Evolutionary conservation across 768 basidiomycete species (phyloP).

Genomic region (Clitopilus hobsonii): DNA sequence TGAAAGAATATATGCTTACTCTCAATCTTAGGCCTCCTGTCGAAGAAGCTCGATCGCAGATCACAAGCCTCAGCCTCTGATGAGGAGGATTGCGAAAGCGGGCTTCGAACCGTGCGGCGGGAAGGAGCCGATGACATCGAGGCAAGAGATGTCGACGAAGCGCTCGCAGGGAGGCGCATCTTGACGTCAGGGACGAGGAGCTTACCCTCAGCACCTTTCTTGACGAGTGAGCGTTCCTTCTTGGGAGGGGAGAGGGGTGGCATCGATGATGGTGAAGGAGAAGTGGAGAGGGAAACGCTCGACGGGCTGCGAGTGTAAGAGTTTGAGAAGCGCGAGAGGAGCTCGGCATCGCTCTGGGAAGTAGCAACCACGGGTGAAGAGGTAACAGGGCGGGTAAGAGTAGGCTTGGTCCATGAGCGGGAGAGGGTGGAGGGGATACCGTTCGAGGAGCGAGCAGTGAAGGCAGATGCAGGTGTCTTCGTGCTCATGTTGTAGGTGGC

Average conservation of each 20-base stretch:
- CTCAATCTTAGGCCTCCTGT: slow-evolving; percentile 42
- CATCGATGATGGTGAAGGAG: slow-evolving; percentile 30
- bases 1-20: slow-evolving; percentile 32
- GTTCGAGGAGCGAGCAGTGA: slow-evolving; percentile 41
- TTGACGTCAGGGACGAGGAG: slow-evolving; percentile 47
- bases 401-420: slow-evolving; percentile 14
- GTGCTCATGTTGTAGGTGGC: slow-evolving; percentile 51
- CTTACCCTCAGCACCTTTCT: slow-evolving; percentile 58
- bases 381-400: slow-evolving; percentile 6
- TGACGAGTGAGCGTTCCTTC: slow-evolving; percentile 52
- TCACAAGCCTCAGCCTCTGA: slow-evolving; percentile 15
- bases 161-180: slow-evolving; percentile 28
- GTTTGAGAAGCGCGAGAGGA: slow-evolving; percentile 51
- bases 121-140: slow-evolving; percentile 25
- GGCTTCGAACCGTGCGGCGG: slow-evolving; percentile 24
- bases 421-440: slow-evolving; percentile 47
- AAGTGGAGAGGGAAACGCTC: slow-evolving; percentile 33
- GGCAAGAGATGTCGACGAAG: slow-evolving; percentile 32
- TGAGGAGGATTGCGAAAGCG: slow-evolving; percentile 25
- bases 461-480: slow-evolving; percentile 35
- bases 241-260: slow-evolving; percentile 26
- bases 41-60: slow-evolving; percentile 14
- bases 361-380: slow-evolving; percentile 12
- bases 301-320: slow-evolving; percentile 54
- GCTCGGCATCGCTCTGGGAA: slow-evolving; percentile 25